Conservation (phyloP, 1,284 basidiomycete species). For the Tilletia setariae region DNA sequence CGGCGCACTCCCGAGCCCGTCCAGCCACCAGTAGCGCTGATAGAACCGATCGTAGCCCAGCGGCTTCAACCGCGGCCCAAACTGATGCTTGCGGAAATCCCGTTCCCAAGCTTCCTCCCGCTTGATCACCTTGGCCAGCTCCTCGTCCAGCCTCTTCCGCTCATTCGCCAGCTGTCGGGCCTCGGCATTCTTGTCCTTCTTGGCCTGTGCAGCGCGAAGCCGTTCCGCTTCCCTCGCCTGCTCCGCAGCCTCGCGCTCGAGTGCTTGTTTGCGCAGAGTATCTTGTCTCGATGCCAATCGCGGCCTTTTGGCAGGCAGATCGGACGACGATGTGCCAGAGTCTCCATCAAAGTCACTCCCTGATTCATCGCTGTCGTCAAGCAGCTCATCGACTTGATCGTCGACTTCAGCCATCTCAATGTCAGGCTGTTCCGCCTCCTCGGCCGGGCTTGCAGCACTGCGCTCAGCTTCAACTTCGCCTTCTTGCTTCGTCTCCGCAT, state of each 20-base stretch:
- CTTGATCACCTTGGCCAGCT: slow-evolving; percentile 73
- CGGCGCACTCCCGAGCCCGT: slow-evolving; percentile 82
- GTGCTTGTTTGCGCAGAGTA: slow-evolving; percentile 45
- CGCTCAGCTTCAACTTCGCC: too few relatives aligned
- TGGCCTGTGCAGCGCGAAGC: slow-evolving; percentile 33
- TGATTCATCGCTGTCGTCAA: not conserved
- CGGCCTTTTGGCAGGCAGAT: not conserved
- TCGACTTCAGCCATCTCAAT: not conserved
- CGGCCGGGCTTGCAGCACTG: too few relatives aligned
- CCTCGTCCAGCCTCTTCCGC: slow-evolving; percentile 61
- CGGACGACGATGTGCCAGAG: not conserved
- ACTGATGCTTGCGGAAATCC: slow-evolving; percentile 82
- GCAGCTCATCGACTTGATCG: slow-evolving; percentile 12
- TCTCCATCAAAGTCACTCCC: not conserved
- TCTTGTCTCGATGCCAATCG: slow-evolving; percentile 37
- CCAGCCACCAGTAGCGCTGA: slow-evolving; percentile 97
- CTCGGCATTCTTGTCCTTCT: slow-evolving; percentile 38
- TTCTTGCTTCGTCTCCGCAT: too few relatives aligned
- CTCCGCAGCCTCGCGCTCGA: slow-evolving; percentile 42
- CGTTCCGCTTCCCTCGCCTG: slow-evolving; percentile 26
- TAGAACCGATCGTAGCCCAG: slow-evolving; percentile 88
- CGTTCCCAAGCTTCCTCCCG: slow-evolving; percentile 82
- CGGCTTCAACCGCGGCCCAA: slow-evolving; percentile 77
- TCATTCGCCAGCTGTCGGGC: slow-evolving; percentile 41
- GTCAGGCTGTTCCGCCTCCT: too few relatives aligned